Evolutionary conservation across 805 yeast genomes (phyloP), one percentile per base, ranked within the genome.

Genomic region (Middelhovenomyces tepae): DNA sequence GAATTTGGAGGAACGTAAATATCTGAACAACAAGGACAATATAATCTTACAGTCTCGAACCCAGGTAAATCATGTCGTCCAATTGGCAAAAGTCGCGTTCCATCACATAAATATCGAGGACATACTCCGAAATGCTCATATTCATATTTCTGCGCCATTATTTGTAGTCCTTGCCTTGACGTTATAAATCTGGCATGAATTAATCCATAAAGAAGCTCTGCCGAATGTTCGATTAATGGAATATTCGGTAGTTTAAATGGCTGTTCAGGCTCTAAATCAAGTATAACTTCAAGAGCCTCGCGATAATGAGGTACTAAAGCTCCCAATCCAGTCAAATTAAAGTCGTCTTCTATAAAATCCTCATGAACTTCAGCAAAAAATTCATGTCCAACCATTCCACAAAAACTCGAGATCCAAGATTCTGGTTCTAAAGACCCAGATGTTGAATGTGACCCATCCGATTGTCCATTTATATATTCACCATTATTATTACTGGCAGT

Each of bases 331-430:
- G 97, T 87, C 49, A 91, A 67, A 54, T 91, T 91, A 67, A 91
- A 91, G 46, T 91, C 97, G 57, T 91, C 98, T 48, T 87, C 96
- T 40, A 91, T 84, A 57, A 86, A 91, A 31, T 85, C 95, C 30
- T 82, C 85, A 1, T 86, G 70, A 4, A 91, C 95, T 46, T 87
- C 93, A 27, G 87, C 94, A 56, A 86, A 86, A 55, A 78, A 89
- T 52, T 91, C 93, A 54, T 83, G 89, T 16, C 89, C 89, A 49
- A 78, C 79, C 46, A 74, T 63, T 29, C 79, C 70, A 52, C 93
- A 81, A 56, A 78, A 84, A 45, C 77, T 77, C 39, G 79, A 73
- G 46, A 85, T 78, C 95, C 94, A 86, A 28, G 85, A 75, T 38
- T 76, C 80, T 50, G 67, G 65, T 39, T 71, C 79, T 13, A n/a